Evolutionary conservation across 2,329 filamentous ascomycete species (phyloP), one percentile per base, ranked within the genome.

Genomic region (Trichoderma endophyticum): DNA sequence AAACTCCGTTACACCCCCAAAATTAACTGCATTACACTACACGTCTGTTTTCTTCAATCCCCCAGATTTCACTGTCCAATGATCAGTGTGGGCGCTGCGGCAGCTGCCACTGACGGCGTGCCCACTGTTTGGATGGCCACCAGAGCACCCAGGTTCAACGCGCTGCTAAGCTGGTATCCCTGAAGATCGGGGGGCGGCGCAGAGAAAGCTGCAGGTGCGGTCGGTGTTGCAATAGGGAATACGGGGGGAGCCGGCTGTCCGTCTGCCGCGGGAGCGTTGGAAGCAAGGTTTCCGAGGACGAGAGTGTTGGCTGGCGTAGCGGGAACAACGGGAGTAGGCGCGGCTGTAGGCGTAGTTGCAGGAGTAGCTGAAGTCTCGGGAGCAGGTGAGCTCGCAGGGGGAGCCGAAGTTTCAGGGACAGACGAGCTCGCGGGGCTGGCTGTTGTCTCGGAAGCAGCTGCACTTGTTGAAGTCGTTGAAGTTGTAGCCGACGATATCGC

Each of bases 71-170:
- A 32, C 15, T 32, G 56, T 21, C 51, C 64, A 28, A 72, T 69
- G 24, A 72, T 30, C 14, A 71, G 30, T 2, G 66, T 48, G 24
- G 67, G 66, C 15, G 28, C 65, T 18, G 66, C 70, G 15, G 32
- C 36, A 6, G 36, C 60, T n/a, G 57, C 43, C 18, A 51, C 51
- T 26, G 59, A 30, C 8, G 54, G 39, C 28, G 66, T 60, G 1
- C 48, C 43, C 15, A 67, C 59, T 7, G 30, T 59, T 15, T 30
- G 65, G 11, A 63, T 18, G 26, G 43, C 60, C 21, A 34, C 60
- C 3, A 72, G 34, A 21, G 61, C 68, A n/a, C 71, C 71, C 59
- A 72, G 43, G 26, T 70, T 39, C 59, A 72, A 39, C 51, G 48
- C 59, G 6, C 66, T 72, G n/a, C 14, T 63, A 3, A 72, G 64